These are phyloP conservation scores for Leishmania tropica DNA, from an alignment of 208 protist genomes.

Conservation along the genomic window DNA sequence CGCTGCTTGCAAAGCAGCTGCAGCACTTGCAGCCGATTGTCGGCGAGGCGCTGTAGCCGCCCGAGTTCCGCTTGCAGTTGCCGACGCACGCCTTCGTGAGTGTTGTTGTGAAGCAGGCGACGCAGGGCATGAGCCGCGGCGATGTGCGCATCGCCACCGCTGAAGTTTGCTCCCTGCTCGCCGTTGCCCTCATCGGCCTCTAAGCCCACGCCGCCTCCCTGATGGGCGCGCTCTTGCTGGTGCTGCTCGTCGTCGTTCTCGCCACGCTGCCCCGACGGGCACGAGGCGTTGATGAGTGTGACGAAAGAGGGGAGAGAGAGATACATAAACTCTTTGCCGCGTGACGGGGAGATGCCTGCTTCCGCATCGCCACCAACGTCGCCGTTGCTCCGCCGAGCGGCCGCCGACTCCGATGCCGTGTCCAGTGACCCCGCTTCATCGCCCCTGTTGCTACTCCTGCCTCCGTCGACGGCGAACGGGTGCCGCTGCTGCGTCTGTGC, in stretches of 20 bases:
- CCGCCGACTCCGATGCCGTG: not conserved
- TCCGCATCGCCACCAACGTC: not conserved
- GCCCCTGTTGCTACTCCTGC: not conserved
- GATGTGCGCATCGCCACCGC: not conserved
- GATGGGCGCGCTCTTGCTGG: not conserved
- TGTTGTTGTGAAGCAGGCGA: slow-evolving; percentile 32
- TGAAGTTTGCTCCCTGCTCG: not conserved
- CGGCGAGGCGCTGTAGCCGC: slow-evolving; percentile 46
- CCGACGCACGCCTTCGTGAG: slow-evolving; percentile 52
- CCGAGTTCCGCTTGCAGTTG: slow-evolving; percentile 47
- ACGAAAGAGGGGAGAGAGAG: slow-evolving; percentile 7
- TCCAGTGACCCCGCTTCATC: not conserved
- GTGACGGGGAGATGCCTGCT: not conserved
- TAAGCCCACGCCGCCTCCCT: no score
- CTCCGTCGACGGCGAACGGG: not conserved
- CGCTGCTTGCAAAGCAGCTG: slow-evolving; percentile 66
- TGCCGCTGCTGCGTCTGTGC: slow-evolving; percentile 11
- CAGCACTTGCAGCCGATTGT: slow-evolving; percentile 50
- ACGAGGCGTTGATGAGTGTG: not conserved
- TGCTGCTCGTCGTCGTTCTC: slow-evolving; percentile 5
- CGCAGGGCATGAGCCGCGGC: slow-evolving; percentile 8
- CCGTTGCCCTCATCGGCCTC: not conserved
- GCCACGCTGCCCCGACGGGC: not conserved
- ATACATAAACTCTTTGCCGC: slow-evolving; percentile 1
- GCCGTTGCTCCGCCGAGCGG: no score